Conservation (phyloP, 306 rosid genomes). For the Malus domestica region DNA sequence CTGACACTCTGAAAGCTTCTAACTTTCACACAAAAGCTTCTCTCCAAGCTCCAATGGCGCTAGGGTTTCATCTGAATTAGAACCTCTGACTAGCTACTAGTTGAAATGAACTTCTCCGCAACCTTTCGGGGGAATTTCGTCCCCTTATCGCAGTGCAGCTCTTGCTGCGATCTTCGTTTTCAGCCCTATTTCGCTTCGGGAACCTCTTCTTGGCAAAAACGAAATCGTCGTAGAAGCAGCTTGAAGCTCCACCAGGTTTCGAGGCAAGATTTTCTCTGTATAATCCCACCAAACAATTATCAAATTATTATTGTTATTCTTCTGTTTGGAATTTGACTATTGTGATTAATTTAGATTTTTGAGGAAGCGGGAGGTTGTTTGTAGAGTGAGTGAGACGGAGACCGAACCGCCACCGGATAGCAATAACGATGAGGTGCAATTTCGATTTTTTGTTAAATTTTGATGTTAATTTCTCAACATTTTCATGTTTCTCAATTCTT, state of each 20-base stretch:
- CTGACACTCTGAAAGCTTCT: neutral
- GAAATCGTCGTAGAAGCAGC: slow-evolving; percentile 13
- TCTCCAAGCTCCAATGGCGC: slow-evolving; percentile 37
- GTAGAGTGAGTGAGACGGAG: slow-evolving; percentile 56
- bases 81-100: neutral
- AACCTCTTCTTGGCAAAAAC: slow-evolving; percentile 19
- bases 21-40: neutral
- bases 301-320: neutral
- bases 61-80: slow-evolving; percentile 39
- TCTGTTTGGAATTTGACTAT: slow-evolving; percentile 6
- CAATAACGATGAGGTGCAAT: slow-evolving; percentile 58
- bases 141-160: slow-evolving; percentile 51
- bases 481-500: neutral
- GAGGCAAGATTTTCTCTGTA: slow-evolving; percentile 30
- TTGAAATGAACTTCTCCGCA: slow-evolving; percentile 48
- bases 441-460: neutral
- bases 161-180: slow-evolving; percentile 57
- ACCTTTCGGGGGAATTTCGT: slow-evolving; percentile 48
- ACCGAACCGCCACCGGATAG: slow-evolving; percentile 33
- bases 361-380: slow-evolving; percentile 41
- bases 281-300: neutral
- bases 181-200: slow-evolving; percentile 33
- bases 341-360: slow-evolving; percentile 12
- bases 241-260: slow-evolving; percentile 29
- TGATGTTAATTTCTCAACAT: neutral